Base-by-base conservation (phyloP, 305 asterid species). In the Caryopteris hybrid region DNA sequence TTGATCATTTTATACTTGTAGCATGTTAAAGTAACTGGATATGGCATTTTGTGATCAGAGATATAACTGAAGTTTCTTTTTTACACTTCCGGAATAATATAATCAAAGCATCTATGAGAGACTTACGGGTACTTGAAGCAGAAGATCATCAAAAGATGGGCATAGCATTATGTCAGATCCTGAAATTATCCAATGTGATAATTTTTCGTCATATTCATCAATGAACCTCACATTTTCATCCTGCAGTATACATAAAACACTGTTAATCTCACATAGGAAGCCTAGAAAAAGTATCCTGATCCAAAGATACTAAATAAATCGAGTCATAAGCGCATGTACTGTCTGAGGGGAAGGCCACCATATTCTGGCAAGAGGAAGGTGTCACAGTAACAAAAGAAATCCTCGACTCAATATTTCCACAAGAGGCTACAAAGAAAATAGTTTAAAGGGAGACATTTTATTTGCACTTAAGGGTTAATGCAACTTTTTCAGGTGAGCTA, bases 131-230 rank as follows among this genome's bases (percentile, higher is more conserved):
- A 86, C 81, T 78, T 90, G 97, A 65, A 83, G 88, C 48, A 75
- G 74, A 55, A 81, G 80, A 80, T 83, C 93, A 9, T 90, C 88
- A 29, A 77, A 80, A 67, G 92, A 80, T 51, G 84, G 81, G 81
- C 92, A 88, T 51, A 90, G 71, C 86, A 90, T 77, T 62, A 88
- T 81, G 79, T 90, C 97, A 38, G 80, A 88, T 72, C 94, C 96
- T 20, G 95, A 83, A 60, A 88, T 68, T 65, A 90, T 71, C 84
- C 86, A 76, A 81, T 81, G 95, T 45, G 86, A 74, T 55, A 83
- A 72, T 64, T 73, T 75, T 77, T 90, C 95, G 66, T 88, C 90
- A 67, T 83, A 83, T 75, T 81, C 81, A 68, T 78, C 78, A 13
- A 87, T 41, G 61, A 81, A 86, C 64, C 79, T 83, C 72, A 81